phyloP scores from a whole-genome alignment of 2,329 filamentous ascomycete species.

The Fusarium drepaniforme region DNA sequence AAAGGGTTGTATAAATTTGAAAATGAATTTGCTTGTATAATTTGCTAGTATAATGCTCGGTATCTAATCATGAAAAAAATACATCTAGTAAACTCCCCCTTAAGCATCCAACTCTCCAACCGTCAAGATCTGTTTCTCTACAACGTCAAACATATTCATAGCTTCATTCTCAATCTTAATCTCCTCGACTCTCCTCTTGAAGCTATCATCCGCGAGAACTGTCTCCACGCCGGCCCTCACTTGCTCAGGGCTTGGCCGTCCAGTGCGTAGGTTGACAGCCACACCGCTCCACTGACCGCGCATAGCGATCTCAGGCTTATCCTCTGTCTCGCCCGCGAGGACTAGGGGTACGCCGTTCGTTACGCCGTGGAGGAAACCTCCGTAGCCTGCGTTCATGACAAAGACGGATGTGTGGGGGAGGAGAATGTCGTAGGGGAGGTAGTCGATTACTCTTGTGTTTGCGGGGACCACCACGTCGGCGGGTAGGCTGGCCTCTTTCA shows the following conservation, averaged over 20 bases:
- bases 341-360: conserved; percentile 61
- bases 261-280: conserved; percentile 57
- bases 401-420: conserved; percentile 59
- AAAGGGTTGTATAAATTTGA: background rate
- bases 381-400: conserved; percentile 62
- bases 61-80: background rate
- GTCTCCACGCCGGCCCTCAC: conserved; percentile 47
- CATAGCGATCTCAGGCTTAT: conserved; percentile 56
- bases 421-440: conserved; percentile 61
- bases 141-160: conserved; percentile 39
- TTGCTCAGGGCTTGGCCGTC: conserved; percentile 45
- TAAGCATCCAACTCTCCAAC: conserved; percentile 5
- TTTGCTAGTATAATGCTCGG: background rate
- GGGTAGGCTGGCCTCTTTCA: conserved; percentile 39
- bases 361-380: conserved; percentile 59
- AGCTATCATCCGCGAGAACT: conserved; percentile 46
- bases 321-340: conserved; percentile 55
- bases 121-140: conserved; percentile 39
- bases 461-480: conserved; percentile 47
- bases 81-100: background rate
- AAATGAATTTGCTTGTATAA: background rate
- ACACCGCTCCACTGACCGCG: conserved; percentile 58
- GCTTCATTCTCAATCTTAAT: conserved; percentile 50
- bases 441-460: conserved; percentile 60
- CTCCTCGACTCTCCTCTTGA: conserved; percentile 47